A percentile compares a stretch with the other conserved stretches of the same genome.
These are phyloP conservation scores for Curvularia sp. DNA, from an alignment of 2,329 filamentous ascomycete species.

Conservation along the genomic window DNA sequence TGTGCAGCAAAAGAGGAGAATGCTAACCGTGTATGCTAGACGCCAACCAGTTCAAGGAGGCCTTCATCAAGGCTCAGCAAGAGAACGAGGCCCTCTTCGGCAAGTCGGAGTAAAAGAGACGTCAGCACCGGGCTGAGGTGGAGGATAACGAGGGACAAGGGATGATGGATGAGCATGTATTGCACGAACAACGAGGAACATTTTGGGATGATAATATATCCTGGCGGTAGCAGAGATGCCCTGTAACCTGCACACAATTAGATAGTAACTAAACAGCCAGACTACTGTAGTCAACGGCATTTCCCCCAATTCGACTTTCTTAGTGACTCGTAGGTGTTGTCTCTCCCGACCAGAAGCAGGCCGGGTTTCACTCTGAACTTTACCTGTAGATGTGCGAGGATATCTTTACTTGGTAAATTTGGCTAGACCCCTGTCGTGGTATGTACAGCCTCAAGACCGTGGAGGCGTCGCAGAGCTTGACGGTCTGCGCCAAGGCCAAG, in stretches of 20 bases:
- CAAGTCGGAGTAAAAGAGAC: slow-evolving; percentile 55
- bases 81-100: slow-evolving; percentile 88
- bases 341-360: neutral
- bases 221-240: slow-evolving; percentile 37
- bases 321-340: neutral
- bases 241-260: slow-evolving; percentile 47
- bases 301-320: slow-evolving; percentile 11
- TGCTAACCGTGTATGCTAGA: slow-evolving; percentile 62
- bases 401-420: neutral
- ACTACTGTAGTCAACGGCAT: slow-evolving; percentile 30
- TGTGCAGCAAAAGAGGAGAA: slow-evolving; percentile 19
- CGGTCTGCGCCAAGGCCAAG: slow-evolving; percentile 26
- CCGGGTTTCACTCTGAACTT: neutral
- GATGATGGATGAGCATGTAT: slow-evolving; percentile 24
- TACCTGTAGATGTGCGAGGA: neutral
- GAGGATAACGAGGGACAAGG: slow-evolving; percentile 21
- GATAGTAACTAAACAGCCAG: slow-evolving; percentile 44
- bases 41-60: slow-evolving; percentile 96
- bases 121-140: slow-evolving; percentile 4
- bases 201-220: slow-evolving; percentile 38
- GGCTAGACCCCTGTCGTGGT: slow-evolving; percentile 7
- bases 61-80: slow-evolving; percentile 95
- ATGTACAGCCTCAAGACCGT: slow-evolving; percentile 7
- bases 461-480: slow-evolving; percentile 16
- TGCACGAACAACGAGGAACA: slow-evolving; percentile 39